Conservation (phyloP, 1,284 basidiomycete genomes). For the Rhodotorula mucilaginosa region DNA sequence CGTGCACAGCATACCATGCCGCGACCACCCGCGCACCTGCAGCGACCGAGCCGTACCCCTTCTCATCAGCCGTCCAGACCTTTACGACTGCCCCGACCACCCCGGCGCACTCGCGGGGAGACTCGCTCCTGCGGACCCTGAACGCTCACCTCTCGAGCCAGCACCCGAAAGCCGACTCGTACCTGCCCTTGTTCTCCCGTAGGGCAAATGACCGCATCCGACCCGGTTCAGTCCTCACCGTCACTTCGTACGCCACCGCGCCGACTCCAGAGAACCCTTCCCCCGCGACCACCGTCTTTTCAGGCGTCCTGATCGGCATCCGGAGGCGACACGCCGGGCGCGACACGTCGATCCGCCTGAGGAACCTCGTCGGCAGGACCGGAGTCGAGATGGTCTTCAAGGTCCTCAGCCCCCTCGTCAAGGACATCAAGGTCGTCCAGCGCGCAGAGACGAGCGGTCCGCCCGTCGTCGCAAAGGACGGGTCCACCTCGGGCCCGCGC, state of each 20-base stretch:
- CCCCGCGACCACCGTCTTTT: conserved; percentile 71
- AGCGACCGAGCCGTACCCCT: conserved; percentile 23
- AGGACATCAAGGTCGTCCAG: conserved; percentile 67
- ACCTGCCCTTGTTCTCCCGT: conserved; percentile 59
- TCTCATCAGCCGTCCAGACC: conserved; percentile 13
- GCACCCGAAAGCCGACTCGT: conserved; percentile 18
- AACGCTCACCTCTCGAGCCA: conserved; percentile 37
- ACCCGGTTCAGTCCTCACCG: conserved; percentile 76
- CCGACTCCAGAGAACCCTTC: conserved; percentile 49
- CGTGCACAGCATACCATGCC: not conserved
- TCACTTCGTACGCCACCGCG: conserved; percentile 54
- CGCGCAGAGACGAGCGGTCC: conserved; percentile 34
- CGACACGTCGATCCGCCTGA: conserved; percentile 75
- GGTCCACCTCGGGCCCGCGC: conserved; percentile 20
- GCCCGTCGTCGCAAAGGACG: conserved; percentile 25
- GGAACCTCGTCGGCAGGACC: conserved; percentile 82
- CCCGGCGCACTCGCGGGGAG: not conserved
- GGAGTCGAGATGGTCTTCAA: conserved; percentile 89
- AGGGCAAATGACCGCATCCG: conserved; percentile 64
- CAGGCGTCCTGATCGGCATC: conserved; percentile 77
- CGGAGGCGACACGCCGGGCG: conserved; percentile 66
- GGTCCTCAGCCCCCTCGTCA: conserved; percentile 75
- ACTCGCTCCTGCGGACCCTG: conserved; percentile 37
- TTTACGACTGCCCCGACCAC: not conserved
- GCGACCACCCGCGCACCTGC: not conserved